These are phyloP conservation scores for Septoria petroselini DNA, from an alignment of 2,329 filamentous ascomycete species.

Conservation along the genomic window DNA sequence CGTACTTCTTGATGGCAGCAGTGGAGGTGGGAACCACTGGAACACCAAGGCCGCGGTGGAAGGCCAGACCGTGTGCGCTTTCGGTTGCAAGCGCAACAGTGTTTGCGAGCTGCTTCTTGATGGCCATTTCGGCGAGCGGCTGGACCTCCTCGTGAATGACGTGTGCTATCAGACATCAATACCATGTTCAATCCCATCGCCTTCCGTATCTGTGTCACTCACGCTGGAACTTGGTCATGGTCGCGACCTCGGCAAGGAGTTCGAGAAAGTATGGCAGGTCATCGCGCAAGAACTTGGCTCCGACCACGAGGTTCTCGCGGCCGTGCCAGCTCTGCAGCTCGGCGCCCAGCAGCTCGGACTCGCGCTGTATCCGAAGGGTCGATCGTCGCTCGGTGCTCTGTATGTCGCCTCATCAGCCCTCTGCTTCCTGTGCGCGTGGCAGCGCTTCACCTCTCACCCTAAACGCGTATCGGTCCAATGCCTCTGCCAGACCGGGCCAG, in stretches of 20 bases:
- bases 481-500: constrained; percentile 82
- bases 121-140: constrained; percentile 70
- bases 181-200: constrained; percentile 5
- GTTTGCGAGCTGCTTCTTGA: constrained; percentile 65
- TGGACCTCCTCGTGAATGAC: constrained; percentile 88
- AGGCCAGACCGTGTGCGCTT: constrained; percentile 79
- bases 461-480: constrained; percentile 93
- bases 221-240: constrained; percentile 80
- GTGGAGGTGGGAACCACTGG: constrained; percentile 70
- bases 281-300: constrained; percentile 91
- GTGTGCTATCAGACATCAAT: constrained; percentile 59
- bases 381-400: constrained; percentile 85
- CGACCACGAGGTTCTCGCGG: constrained; percentile 86
- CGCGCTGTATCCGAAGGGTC: constrained; percentile 86
- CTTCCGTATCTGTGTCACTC: constrained; percentile 29
- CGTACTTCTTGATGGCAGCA: constrained; percentile 72
- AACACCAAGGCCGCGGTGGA: constrained; percentile 87
- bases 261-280: constrained; percentile 98
- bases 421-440: constrained; percentile 3
- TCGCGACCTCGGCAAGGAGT: constrained; percentile 86
- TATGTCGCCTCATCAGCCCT: constrained; percentile 23
- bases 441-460: constrained; percentile 60
- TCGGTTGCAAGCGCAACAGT: constrained; percentile 73
- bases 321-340: constrained; percentile 85
- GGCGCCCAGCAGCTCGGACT: constrained; percentile 91